These are phyloP conservation scores for Beauveria sp. DNA, from an alignment of 2,329 filamentous ascomycete species.

Conservation along the genomic window DNA sequence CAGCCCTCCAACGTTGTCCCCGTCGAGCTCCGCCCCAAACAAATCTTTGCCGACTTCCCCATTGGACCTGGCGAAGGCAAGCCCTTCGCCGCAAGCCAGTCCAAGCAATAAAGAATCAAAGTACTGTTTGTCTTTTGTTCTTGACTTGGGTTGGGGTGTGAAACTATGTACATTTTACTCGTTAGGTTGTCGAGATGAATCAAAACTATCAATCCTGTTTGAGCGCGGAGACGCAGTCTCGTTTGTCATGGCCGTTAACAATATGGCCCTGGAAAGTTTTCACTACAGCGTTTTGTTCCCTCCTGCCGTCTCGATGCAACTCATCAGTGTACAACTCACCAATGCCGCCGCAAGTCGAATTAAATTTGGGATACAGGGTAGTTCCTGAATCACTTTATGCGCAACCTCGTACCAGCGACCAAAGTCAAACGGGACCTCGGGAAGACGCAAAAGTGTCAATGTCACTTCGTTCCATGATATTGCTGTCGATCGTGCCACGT, in stretches of 20 bases:
- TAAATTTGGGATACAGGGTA: too few species aligned
- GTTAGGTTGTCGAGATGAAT: conserved; percentile 8
- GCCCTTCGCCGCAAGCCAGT: conserved; percentile 31
- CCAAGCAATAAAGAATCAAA: conserved; percentile 25
- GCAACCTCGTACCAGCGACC: too few species aligned
- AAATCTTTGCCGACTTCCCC: conserved; percentile 52
- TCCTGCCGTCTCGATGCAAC: neutral
- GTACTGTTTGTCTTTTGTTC: neutral
- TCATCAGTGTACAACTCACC: neutral
- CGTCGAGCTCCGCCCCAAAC: conserved; percentile 62
- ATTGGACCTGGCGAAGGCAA: conserved; percentile 35
- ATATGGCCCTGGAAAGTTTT: too few species aligned
- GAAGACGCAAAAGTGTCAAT: too few species aligned
- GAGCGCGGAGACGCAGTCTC: neutral
- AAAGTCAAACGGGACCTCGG: too few species aligned
- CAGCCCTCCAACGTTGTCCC: conserved; percentile 62
- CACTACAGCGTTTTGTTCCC: neutral
- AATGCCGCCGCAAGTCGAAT: too few species aligned
- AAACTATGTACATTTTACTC: conserved; percentile 10
- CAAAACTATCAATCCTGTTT: neutral
- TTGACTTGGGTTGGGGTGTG: neutral
- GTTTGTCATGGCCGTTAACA: neutral
- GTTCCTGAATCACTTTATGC: too few species aligned
- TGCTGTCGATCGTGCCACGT: too few species aligned
- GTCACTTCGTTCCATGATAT: too few species aligned